These are phyloP conservation scores for Patellaria atrata DNA, from an alignment of 495 filamentous ascomycete species.

Conservation along the genomic window DNA sequence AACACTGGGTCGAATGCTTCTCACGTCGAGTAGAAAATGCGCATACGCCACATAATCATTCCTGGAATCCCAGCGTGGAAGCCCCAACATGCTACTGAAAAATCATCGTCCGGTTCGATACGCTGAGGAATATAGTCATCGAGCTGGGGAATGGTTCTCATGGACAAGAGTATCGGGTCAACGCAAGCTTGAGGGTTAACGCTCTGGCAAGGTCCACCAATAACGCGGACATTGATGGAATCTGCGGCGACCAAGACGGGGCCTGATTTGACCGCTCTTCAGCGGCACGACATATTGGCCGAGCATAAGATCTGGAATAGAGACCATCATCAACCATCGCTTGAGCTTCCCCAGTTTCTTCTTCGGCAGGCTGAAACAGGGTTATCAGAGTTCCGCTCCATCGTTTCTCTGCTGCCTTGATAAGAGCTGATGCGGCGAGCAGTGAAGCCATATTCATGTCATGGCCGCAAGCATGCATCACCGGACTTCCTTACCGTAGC, in stretches of 20 bases:
- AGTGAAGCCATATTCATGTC: not conserved
- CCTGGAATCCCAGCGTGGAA: not conserved
- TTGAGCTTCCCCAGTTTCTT: not conserved
- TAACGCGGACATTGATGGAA: not conserved
- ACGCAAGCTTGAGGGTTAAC: not conserved
- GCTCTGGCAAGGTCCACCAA: not conserved
- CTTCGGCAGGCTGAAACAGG: not conserved
- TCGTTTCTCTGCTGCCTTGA: not conserved
- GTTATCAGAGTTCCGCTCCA: not conserved
- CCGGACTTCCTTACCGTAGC: slow-evolving; percentile 3
- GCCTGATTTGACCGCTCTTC: not conserved
- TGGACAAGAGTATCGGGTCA: slow-evolving; percentile 1
- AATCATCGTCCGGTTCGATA: not conserved
- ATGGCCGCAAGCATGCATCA: slow-evolving; percentile 9
- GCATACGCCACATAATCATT: not conserved
- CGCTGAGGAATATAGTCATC: not conserved
- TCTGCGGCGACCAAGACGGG: not conserved
- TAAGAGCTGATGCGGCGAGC: not conserved
- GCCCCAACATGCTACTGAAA: not conserved
- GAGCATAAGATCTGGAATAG: slow-evolving; percentile 2
- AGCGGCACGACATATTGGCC: not conserved
- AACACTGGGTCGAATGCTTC: not conserved
- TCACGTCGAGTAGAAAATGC: not conserved
- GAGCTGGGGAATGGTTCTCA: not conserved
- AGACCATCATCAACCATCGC: slow-evolving; percentile 1